Conservation (phyloP, 352 stramenopile genomes). For the Albugo laibachii region DNA sequence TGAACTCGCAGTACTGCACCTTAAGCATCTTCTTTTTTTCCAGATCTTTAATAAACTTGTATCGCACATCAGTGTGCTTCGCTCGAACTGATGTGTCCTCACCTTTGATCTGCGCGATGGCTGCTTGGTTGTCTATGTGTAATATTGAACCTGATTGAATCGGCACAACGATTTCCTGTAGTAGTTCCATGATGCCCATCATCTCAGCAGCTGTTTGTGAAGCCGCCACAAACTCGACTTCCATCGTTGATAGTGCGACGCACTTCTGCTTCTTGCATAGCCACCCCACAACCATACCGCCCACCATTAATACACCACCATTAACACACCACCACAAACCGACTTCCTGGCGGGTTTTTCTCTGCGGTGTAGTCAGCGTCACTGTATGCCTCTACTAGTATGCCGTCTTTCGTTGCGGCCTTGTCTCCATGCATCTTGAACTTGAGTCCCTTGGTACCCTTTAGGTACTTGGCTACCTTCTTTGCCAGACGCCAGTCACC, state of each 20-base stretch:
- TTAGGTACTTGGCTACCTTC: too few relatives aligned
- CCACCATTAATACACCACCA: neutral
- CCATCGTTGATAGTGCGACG: neutral
- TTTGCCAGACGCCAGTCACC: too few relatives aligned
- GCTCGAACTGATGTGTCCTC: neutral
- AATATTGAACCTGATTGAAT: neutral
- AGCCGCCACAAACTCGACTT: neutral
- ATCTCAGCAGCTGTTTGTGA: neutral
- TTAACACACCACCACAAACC: too few relatives aligned
- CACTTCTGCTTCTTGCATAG: neutral
- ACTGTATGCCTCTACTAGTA: neutral
- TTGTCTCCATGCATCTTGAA: too few relatives aligned
- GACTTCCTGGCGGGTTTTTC: neutral
- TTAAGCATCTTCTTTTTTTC: neutral
- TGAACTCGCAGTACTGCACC: neutral
- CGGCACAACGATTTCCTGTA: constrained; percentile 1
- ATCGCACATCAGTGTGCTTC: neutral
- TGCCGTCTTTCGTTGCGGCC: neutral
- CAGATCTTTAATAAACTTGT: neutral
- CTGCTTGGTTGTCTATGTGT: neutral
- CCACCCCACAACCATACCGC: neutral
- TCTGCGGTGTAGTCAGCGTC: neutral
- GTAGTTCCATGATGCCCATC: constrained; percentile 1
- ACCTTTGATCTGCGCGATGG: neutral
- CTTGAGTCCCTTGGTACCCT: too few relatives aligned